These are phyloP conservation scores for Physocladia obscura DNA, from an alignment of 192 early-diverging fungal genomes.

Conservation along the genomic window DNA sequence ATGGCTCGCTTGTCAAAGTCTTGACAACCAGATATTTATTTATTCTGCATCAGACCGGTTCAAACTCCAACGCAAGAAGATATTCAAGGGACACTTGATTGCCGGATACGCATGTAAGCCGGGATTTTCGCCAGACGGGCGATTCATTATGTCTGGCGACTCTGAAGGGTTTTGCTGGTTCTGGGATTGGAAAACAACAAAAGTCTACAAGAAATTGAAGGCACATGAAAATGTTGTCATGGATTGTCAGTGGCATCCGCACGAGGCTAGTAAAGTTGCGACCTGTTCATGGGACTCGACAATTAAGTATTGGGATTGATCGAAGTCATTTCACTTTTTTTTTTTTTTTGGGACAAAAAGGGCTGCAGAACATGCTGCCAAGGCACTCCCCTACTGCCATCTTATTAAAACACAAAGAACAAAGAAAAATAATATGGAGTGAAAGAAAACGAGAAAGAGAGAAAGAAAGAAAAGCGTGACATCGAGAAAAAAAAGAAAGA, in stretches of 20 bases:
- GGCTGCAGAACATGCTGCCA: too few species aligned
- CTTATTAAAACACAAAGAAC: too few species aligned
- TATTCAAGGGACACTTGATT: slow-evolving; percentile 87
- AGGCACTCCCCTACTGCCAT: too few species aligned
- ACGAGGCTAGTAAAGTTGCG: slow-evolving; percentile 85
- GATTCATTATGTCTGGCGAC: slow-evolving; percentile 86
- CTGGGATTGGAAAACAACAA: slow-evolving; percentile 97
- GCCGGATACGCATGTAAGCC: slow-evolving; percentile 98
- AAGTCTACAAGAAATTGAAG: slow-evolving; percentile 82
- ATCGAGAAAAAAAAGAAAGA: too few species aligned
- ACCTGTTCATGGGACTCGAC: slow-evolving; percentile 95
- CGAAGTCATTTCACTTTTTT: too few species aligned
- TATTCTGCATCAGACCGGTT: slow-evolving; percentile 86
- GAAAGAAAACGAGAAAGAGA: too few species aligned
- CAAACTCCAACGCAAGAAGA: slow-evolving; percentile 84
- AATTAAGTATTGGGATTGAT: too few species aligned
- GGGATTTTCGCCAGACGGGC: slow-evolving; percentile 86
- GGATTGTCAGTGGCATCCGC: slow-evolving; percentile 92
- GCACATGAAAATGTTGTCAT: slow-evolving; percentile 91
- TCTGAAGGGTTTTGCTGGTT: slow-evolving; percentile 88
- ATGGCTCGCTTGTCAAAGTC: slow-evolving; percentile 90
- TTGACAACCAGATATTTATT: slow-evolving; percentile 94
- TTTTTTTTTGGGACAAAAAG: too few species aligned
- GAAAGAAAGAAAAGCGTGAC: too few species aligned
- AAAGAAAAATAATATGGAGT: too few species aligned